Conservation (phyloP, 106 monocot species). For the Platanthera guangdongensis region DNA sequence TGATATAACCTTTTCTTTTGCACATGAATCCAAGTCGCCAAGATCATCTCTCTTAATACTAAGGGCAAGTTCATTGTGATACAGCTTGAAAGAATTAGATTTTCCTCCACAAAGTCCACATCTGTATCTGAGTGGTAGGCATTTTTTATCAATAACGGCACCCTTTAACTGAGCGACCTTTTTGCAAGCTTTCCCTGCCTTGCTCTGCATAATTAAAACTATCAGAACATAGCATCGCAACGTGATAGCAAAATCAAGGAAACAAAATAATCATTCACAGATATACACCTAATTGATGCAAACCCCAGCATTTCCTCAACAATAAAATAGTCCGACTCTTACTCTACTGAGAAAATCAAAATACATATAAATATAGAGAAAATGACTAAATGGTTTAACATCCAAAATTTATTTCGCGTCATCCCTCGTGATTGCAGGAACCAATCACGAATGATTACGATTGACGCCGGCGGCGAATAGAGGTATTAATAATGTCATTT, state of each 20-base stretch:
- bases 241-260: neutral
- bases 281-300: neutral
- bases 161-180: slow-evolving; percentile 31
- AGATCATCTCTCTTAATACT: slow-evolving; percentile 21
- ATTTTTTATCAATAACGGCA: slow-evolving; percentile 22
- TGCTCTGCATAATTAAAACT: slow-evolving; percentile 33
- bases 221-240: neutral
- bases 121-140: slow-evolving; percentile 30
- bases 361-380: neutral
- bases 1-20: slow-evolving; percentile 49
- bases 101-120: slow-evolving; percentile 66
- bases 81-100: slow-evolving; percentile 38
- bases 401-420: no score
- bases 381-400: no score
- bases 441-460: no score
- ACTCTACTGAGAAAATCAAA: neutral
- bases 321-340: neutral
- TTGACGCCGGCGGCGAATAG: no score
- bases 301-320: neutral
- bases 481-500: no score
- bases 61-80: slow-evolving; percentile 31
- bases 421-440: no score
- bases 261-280: neutral
- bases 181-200: slow-evolving; percentile 41
- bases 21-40: slow-evolving; percentile 22